Conservation (phyloP, 1,284 basidiomycete species). For the Apiotrichum akiyoshidainum region DNA sequence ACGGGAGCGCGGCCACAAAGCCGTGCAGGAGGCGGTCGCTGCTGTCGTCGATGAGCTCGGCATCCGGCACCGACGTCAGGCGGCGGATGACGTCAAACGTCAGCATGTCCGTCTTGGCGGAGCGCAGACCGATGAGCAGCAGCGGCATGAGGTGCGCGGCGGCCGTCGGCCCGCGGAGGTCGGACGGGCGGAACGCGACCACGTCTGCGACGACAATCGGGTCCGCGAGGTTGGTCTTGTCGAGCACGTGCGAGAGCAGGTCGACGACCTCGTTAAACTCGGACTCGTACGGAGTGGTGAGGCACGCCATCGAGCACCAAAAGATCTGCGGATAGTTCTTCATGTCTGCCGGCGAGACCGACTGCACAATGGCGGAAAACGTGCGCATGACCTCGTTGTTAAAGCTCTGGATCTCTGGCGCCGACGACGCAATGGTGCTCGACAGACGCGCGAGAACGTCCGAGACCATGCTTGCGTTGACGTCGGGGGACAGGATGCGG, state of each 20-base stretch:
- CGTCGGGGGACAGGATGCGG: slow-evolving; percentile 71
- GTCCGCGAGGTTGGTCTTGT: slow-evolving; percentile 70
- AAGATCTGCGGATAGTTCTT: slow-evolving; percentile 74
- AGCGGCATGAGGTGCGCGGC: slow-evolving; percentile 62
- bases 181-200: slow-evolving; percentile 64
- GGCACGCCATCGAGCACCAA: slow-evolving; percentile 79
- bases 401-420: slow-evolving; percentile 72
- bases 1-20: slow-evolving; percentile 80
- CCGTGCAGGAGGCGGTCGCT: slow-evolving; percentile 74
- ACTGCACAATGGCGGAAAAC: slow-evolving; percentile 64
- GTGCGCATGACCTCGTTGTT: slow-evolving; percentile 79
- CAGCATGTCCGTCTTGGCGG: slow-evolving; percentile 64
- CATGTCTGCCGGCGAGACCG: slow-evolving; percentile 59
- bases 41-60: slow-evolving; percentile 68
- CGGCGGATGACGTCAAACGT: slow-evolving; percentile 69
- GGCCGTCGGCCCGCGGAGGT: slow-evolving; percentile 65
- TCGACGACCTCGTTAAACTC: slow-evolving; percentile 72
- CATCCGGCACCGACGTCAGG: slow-evolving; percentile 63
- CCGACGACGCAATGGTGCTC: slow-evolving; percentile 72
- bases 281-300: slow-evolving; percentile 75
- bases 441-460: slow-evolving; percentile 78
- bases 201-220: slow-evolving; percentile 62
- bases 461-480: slow-evolving; percentile 71
- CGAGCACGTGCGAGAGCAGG: slow-evolving; percentile 68
- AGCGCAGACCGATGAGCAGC: slow-evolving; percentile 77